Conservation (phyloP, 208 protist species). For the Leishmania lainsoni region DNA sequence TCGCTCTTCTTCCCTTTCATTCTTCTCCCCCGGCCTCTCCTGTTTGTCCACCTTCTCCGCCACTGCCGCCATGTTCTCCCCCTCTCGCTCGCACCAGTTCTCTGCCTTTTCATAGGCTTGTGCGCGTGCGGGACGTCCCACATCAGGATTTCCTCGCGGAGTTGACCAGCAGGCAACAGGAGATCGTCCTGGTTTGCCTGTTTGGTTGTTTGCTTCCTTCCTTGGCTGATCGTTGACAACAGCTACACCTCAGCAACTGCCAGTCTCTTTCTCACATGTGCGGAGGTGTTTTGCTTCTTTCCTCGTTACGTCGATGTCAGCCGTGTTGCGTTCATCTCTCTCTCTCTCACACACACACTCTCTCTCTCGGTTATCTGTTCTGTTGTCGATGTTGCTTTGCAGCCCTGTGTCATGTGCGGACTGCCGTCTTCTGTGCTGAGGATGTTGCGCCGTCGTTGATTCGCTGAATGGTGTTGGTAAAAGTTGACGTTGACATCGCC, state of each 20-base stretch:
- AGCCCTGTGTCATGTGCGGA: neutral
- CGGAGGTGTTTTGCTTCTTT: neutral
- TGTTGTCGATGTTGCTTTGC: neutral
- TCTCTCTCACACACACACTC: neutral
- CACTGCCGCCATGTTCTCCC: too few species aligned
- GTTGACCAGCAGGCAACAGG: neutral
- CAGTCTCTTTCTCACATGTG: neutral
- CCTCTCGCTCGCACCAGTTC: neutral
- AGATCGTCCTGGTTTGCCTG: neutral
- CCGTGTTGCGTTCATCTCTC: neutral
- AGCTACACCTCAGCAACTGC: neutral
- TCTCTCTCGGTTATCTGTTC: neutral
- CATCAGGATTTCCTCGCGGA: neutral
- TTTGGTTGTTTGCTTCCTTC: neutral
- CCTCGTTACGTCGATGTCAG: neutral
- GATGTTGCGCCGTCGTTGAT: neutral
- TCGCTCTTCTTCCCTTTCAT: too few species aligned
- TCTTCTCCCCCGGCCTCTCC: too few species aligned
- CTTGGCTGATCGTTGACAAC: neutral
- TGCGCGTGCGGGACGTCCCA: neutral
- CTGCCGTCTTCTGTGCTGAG: neutral
- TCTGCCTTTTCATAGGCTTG: neutral
- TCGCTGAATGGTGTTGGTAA: neutral
- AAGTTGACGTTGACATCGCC: neutral
- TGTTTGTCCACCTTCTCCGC: too few species aligned